Evolutionary conservation across 148 eudicot genomes (phyloP), one percentile per base, ranked within the genome.

Genomic region (Rhododendron ovatum): DNA sequence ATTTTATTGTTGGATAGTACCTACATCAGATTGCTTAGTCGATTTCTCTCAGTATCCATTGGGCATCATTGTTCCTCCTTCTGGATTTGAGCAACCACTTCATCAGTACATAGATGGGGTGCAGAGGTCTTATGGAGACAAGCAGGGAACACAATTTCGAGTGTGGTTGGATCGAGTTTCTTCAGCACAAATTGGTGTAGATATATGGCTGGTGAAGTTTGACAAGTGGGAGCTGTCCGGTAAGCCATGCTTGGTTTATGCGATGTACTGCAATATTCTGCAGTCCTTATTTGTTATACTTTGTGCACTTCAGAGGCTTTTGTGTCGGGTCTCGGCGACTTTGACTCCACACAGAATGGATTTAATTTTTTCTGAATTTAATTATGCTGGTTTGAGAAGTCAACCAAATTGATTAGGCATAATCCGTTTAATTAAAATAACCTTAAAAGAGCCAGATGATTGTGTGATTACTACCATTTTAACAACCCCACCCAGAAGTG

Each of bases 191-290:
- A 87, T 93, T 86, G 94, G 91, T 83, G 90, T 90, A 17, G 91
- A 92, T 80, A 87, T 91, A 80, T 93, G 95, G 95, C 81, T 91
- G 43, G 93, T 93, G 82, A 92, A 86, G 81, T 92, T 91, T 81
- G 88, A 92, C 83, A 92, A 91, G 86, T 92, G 94, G 94, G 94
- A 93, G 87, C 89, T 39, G 50, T 89, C 88, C 77, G 93, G 95
- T 93, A 85, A 84, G 73, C 22, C 26, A 3, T 78, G 35, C 9
- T 77, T 33, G 9, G n/a, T 76, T 74, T 53, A 48, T 28, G 37
- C 65, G 1, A 28, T 85, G 18, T n/a, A 22, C 20, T 9, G 61
- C 61, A 7, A 2, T 30, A 2, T n/a, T 51, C 14, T 81, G 13
- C 59, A 30, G n/a, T 51, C 26, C 57, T 48, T 4, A 0, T n/a